Conservation (phyloP, 129 eudicot genomes). For the Centrapalus pauciflorus region DNA sequence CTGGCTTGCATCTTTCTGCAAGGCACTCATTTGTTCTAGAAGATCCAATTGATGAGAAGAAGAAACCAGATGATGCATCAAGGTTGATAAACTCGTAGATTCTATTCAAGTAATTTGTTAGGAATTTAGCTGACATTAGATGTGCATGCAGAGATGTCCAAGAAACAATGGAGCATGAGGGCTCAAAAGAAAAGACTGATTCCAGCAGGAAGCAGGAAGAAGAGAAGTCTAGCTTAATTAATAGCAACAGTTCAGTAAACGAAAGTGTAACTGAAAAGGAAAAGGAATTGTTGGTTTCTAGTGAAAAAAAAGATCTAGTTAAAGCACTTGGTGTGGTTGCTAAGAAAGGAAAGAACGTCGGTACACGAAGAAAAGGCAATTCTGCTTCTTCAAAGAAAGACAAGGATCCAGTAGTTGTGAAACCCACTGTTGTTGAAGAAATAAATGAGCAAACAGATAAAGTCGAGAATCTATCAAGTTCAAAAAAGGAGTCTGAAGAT, state of each 20-base stretch:
- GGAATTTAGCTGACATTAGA: constrained; percentile 6
- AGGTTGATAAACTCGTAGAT: constrained; percentile 40
- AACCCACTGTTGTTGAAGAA: constrained; percentile 26
- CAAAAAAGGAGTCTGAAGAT: constrained; percentile 42
- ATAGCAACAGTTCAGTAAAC: constrained; percentile 4
- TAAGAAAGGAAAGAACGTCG: constrained; percentile 23
- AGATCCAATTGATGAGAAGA: constrained; percentile 60
- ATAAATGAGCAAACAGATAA: constrained; percentile 25
- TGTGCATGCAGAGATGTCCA: constrained; percentile 42
- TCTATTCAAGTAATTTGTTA: neutral
- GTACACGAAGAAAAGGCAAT: constrained; percentile 16
- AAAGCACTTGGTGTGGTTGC: constrained; percentile 14
- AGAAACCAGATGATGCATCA: constrained; percentile 36
- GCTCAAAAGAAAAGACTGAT: constrained; percentile 26
- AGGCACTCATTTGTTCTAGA: constrained; percentile 80
- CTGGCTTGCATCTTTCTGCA: constrained; percentile 67
- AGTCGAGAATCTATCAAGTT: constrained; percentile 36
- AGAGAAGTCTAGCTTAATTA: constrained; percentile 19
- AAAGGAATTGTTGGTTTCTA: constrained; percentile 28
- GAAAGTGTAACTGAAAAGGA: constrained; percentile 31
- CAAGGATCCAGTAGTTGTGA: constrained; percentile 13
- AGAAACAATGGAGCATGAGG: constrained; percentile 39
- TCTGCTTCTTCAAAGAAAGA: constrained; percentile 29
- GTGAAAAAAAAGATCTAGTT: constrained; percentile 9
- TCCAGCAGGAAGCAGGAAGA: constrained; percentile 27